These are phyloP conservation scores for Kandelia obovata DNA, from an alignment of 345 rosid species.

Conservation along the genomic window DNA sequence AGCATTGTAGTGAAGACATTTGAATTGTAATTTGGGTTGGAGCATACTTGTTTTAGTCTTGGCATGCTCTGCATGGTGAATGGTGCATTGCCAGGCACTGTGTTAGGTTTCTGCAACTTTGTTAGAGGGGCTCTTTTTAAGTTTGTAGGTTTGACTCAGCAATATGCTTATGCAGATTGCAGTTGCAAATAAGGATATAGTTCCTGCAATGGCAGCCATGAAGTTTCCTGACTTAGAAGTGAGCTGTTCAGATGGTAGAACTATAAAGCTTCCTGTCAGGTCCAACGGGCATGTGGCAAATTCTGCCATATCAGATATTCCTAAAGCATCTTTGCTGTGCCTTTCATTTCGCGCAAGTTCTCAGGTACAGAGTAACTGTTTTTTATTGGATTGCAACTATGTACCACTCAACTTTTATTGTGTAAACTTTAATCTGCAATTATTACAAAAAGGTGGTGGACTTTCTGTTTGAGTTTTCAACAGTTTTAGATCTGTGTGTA, in stretches of 20 bases:
- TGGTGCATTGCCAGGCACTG: too few species aligned
- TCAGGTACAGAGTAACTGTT: conserved; percentile 43
- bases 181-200: conserved; percentile 54
- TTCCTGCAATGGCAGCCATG: conserved; percentile 56
- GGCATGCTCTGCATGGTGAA: too few species aligned
- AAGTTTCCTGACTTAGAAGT: conserved; percentile 71
- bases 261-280: conserved; percentile 57
- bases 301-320: conserved; percentile 30
- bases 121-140: neutral
- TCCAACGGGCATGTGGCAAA: conserved; percentile 25
- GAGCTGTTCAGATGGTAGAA: conserved; percentile 44
- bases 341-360: conserved; percentile 81
- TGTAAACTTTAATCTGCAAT: too few species aligned
- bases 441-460: too few species aligned
- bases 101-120: neutral
- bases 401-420: too few species aligned
- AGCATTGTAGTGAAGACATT: too few species aligned
- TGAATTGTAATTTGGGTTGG: too few species aligned
- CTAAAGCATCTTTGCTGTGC: conserved; percentile 64
- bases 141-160: neutral
- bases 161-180: conserved; percentile 52
- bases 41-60: too few species aligned
- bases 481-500: too few species aligned
- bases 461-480: neutral
- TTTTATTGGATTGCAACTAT: too few species aligned